These are phyloP conservation scores for Capronia americana DNA, from an alignment of 2,329 filamentous ascomycete genomes.

Conservation along the genomic window DNA sequence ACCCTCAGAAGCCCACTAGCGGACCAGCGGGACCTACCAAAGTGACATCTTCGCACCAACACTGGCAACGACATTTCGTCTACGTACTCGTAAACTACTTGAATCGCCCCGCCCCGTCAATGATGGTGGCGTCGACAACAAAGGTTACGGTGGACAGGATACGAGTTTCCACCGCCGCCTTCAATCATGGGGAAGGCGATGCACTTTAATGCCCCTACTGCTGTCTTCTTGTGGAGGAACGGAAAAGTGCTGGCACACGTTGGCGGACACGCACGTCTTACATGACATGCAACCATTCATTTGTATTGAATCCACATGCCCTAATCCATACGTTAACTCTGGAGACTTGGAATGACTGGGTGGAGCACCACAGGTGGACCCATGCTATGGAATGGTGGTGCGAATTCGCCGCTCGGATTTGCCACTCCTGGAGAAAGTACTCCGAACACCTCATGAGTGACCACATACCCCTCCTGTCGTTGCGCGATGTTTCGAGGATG, in stretches of 20 bases:
- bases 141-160: neutral
- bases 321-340: neutral
- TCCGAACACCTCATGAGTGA: neutral
- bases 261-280: neutral
- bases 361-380: neutral
- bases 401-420: neutral
- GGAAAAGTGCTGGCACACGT: neutral
- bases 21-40: too few relatives aligned
- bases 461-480: too few relatives aligned
- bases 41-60: too few relatives aligned
- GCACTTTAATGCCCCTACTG: neutral
- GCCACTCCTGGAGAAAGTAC: neutral
- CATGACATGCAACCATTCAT: neutral
- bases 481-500: neutral
- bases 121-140: too few relatives aligned
- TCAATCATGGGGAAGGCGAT: neutral
- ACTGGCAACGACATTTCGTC: too few relatives aligned
- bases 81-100: too few relatives aligned
- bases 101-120: too few relatives aligned
- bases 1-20: too few relatives aligned
- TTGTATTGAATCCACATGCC: neutral
- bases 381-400: conserved; percentile 1
- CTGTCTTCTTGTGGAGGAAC: neutral
- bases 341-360: neutral
- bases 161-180: neutral